Base-by-base conservation (phyloP, 345 rosid genomes). In the Euclidium syriacum region DNA sequence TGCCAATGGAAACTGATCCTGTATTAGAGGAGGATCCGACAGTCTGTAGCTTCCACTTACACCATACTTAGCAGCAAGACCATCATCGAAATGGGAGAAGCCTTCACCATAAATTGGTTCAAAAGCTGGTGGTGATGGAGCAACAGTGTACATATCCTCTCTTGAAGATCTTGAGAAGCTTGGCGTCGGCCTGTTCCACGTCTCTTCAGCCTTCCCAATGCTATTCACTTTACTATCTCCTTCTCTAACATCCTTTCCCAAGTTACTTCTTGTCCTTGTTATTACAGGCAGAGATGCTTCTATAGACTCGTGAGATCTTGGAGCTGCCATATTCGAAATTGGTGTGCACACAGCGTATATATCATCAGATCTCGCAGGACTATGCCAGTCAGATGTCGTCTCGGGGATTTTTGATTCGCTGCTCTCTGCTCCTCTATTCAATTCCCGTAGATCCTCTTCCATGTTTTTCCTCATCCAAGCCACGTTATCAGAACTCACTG, bases 311-410 rank as follows among this genome's bases (percentile, higher is more conserved):
- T 56, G 51, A 44, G 69, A 59, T 73, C 73, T 71, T 39, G 63
- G 64, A 50, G 58, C 40, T 34, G 29, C 46, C 10, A 27, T 18
- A 42, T 53, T 62, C 51, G 73, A 64, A n/a, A 64, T 49, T 49
- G 75, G 57, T 32, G 60, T 42, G 60, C 75, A 71, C 46, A 71
- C 38, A 32, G 43, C 65, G 23, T 55, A 42, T 33, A 71, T 71
- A 49, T 78, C 83, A 34, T 58, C 74, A 61, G 73, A 64, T 67
- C 46, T 73, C 47, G 44, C 69, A 52, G 63, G 59, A 58, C 54
- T 73, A 40, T 51, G 74, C 63, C 46, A 17, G 35, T 67, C 64
- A 30, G 57, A 73, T 35, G 76, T 47, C 62, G 64, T 75, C 62
- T 59, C 70, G 27, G 62, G 69, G 4, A 26, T 29, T 48, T 70